Evolutionary conservation across 164 flowering plant species (phyloP), one percentile per base, ranked within the genome.

Genomic region (Cinnamomum micranthum): DNA sequence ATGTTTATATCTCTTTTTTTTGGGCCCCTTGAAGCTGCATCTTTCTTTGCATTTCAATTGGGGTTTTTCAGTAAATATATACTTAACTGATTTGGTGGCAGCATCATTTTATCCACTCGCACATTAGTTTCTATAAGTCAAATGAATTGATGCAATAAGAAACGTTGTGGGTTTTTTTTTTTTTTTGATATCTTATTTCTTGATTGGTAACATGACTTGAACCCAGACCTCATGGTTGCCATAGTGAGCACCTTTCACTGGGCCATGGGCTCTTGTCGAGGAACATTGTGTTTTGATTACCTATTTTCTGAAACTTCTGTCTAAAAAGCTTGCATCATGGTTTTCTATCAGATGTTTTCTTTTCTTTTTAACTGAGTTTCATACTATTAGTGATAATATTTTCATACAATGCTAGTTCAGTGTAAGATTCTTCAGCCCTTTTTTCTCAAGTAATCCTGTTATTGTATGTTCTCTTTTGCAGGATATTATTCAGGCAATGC

Each of bases 401-500:
- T 14, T 15, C 60, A 55, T 55, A 55, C n/a, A 55, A 4, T 55
- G 17, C 20, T 55, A 4, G n/a, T 55, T 15, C 4, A 31, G 2
- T 12, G 19, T 24, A 27, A 35, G 52, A 47, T 41, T 4, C n/a
- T 41, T 35, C 3, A 1, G 23, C 4, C 22, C 2, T 28, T 31
- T 75, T 74, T 23, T 31, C 33, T 31, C 22, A 31, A 2, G 1
- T 68, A 59, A 59, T 60, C 17, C 10, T 33, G 23, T 65, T 25
- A 22, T 65, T 55, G 35, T 75, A 0, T 65, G 6, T 71, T 64
- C 72, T 25, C 35, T 79, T 80, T 79, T 85, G 78, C 76, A 95
- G 99, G 97, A 95, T 77, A 91, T 91, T 71, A 93, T 95, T 78
- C 98, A 93, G 71, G 86, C 89, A 79, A 95, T 95, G 98, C 99